Percentiles rank a stretch among this genome's conserved stretches.
These are phyloP conservation scores for Vitis cinerea DNA, from an alignment of 164 flowering plant genomes.

Conservation along the genomic window DNA sequence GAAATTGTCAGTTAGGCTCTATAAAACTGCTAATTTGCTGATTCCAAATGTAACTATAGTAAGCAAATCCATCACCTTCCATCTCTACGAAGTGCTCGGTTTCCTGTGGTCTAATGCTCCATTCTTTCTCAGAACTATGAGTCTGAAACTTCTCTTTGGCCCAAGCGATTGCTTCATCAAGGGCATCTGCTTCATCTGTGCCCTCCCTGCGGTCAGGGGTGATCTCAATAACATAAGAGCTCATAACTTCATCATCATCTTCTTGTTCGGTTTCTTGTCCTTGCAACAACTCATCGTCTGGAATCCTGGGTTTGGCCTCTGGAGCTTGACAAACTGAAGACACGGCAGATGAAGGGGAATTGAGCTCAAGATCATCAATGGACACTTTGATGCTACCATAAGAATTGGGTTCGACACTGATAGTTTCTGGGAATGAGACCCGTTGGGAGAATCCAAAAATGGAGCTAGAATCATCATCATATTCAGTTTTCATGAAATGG, in stretches of 20 bases:
- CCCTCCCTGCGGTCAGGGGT: conserved; percentile 39
- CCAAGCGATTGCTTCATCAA: conserved; percentile 94
- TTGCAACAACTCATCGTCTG: conserved; percentile 5
- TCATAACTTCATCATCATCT: conserved; percentile 44
- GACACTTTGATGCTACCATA: conserved; percentile 37
- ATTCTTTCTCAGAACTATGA: conserved; percentile 17
- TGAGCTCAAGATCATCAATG: conserved; percentile 43
- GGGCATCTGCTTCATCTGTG: conserved; percentile 40
- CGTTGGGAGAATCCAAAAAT: conserved; percentile 33
- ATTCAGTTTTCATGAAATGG: conserved; percentile 21
- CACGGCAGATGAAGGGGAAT: conserved; percentile 54
- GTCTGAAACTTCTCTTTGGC: conserved; percentile 69
- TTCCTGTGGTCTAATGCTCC: neutral
- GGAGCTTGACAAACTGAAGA: conserved; percentile 50
- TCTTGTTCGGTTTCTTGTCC: conserved; percentile 18
- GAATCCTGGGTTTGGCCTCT: conserved; percentile 16
- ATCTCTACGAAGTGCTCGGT: conserved; percentile 12
- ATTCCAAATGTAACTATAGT: too few relatives aligned
- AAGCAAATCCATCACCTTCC: conserved; percentile 6
- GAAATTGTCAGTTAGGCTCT: neutral
- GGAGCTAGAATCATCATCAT: conserved; percentile 19
- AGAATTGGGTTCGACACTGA: conserved; percentile 45
- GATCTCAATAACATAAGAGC: conserved; percentile 80
- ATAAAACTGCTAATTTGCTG: neutral
- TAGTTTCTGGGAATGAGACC: conserved; percentile 64